These are phyloP conservation scores for Allantophomopsis cytisporea DNA, from an alignment of 2,329 filamentous ascomycete species.

Conservation along the genomic window DNA sequence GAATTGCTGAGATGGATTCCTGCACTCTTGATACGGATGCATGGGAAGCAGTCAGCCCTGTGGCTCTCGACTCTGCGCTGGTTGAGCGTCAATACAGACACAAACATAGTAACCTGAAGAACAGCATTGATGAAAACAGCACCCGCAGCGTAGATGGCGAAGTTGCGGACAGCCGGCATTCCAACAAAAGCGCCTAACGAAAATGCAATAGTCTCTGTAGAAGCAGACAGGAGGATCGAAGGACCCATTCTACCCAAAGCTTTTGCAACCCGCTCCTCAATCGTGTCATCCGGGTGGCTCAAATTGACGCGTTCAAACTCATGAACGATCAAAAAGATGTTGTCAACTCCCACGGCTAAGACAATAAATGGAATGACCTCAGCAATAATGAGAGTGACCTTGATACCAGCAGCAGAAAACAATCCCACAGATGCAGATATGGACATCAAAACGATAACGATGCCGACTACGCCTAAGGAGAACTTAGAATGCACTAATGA, in stretches of 20 bases:
- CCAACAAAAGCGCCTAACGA: slow-evolving; percentile 85
- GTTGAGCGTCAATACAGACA: slow-evolving; percentile 82
- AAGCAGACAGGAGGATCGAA: slow-evolving; percentile 88
- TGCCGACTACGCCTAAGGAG: slow-evolving; percentile 84
- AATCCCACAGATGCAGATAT: slow-evolving; percentile 90
- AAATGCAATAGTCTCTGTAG: slow-evolving; percentile 89
- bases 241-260: slow-evolving; percentile 94
- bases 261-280: slow-evolving; percentile 74
- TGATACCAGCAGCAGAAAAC: slow-evolving; percentile 83
- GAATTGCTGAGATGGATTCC: slow-evolving; percentile 54
- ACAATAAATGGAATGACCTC: slow-evolving; percentile 98
- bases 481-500: slow-evolving; percentile 94
- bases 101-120: slow-evolving; percentile 95
- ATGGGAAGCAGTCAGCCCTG: slow-evolving; percentile 86
- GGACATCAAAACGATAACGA: slow-evolving; percentile 93
- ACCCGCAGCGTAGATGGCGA: slow-evolving; percentile 89
- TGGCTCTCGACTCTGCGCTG: slow-evolving; percentile 81
- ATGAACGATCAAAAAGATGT: slow-evolving; percentile 97
- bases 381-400: slow-evolving; percentile 93
- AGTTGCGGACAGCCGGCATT: slow-evolving; percentile 97
- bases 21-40: slow-evolving; percentile 66
- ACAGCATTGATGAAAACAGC: slow-evolving; percentile 95
- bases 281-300: slow-evolving; percentile 76
- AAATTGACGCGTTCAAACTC: slow-evolving; percentile 93
- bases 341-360: slow-evolving; percentile 91